Evolutionary conservation across 2,329 filamentous ascomycete genomes (phyloP).

Genomic region (Cladobotryum mycophilum): DNA sequence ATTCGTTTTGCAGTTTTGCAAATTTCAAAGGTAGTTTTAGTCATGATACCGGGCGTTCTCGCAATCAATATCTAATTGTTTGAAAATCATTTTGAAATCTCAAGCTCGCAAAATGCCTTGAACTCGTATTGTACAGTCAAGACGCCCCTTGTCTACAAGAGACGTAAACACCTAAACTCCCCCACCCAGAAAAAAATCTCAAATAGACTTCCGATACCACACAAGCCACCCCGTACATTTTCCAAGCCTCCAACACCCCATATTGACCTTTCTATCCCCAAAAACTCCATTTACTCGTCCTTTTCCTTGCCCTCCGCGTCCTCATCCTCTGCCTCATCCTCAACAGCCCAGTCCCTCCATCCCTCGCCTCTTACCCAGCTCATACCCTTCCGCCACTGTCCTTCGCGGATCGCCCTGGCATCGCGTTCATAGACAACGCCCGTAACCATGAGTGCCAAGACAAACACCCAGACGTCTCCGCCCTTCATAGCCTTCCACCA

Average conservation of each 20-base stretch:
- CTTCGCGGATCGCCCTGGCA: slow-evolving; percentile 61
- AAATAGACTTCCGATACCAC: neutral
- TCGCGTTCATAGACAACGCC: slow-evolving; percentile 71
- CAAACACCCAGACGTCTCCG: slow-evolving; percentile 80
- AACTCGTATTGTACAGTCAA: neutral
- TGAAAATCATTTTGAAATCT: neutral
- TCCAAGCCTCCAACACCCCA: neutral
- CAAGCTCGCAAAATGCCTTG: neutral
- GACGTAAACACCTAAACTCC: neutral
- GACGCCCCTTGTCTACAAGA: neutral
- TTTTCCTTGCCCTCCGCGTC: slow-evolving; percentile 28
- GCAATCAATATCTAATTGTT: too few relatives aligned
- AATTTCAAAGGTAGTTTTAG: neutral
- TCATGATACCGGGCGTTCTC: too few relatives aligned
- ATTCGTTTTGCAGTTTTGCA: too few relatives aligned
- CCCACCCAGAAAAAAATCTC: neutral
- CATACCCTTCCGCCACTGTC: slow-evolving; percentile 62
- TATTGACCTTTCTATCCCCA: neutral
- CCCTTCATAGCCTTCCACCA: slow-evolving; percentile 81
- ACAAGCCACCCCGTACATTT: neutral
- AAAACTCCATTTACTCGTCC: slow-evolving; percentile 4
- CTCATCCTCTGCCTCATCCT: slow-evolving; percentile 44
- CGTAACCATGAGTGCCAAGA: slow-evolving; percentile 68
- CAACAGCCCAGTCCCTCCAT: slow-evolving; percentile 59
- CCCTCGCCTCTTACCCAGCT: slow-evolving; percentile 71